Percentiles rank a stretch among this genome's conserved stretches.
phyloP scores from a whole-genome alignment of 805 yeast species.

The Schwanniomyces yamadae region DNA sequence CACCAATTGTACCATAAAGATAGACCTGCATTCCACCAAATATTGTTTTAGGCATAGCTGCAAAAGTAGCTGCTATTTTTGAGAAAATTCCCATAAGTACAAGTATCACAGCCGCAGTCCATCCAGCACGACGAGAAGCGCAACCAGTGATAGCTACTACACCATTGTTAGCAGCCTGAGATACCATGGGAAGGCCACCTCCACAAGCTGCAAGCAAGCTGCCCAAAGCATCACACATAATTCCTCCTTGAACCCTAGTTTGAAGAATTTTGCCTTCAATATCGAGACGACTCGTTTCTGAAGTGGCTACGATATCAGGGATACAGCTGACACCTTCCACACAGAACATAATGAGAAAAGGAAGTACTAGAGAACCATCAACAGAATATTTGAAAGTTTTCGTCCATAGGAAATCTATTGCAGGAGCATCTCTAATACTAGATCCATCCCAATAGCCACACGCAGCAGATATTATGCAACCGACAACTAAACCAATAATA shows the following conservation, averaged over 20 bases:
- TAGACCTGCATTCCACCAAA: constrained; percentile 6
- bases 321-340: constrained; percentile 6
- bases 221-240: constrained; percentile 4
- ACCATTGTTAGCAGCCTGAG: constrained; percentile 5
- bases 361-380: constrained; percentile 5
- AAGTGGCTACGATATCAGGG: constrained; percentile 4
- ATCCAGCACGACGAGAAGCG: constrained; percentile 6
- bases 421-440: constrained; percentile 1
- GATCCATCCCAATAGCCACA: constrained; percentile 4
- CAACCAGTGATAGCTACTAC: constrained; percentile 3
- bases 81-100: constrained; percentile 1
- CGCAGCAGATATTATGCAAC: constrained; percentile 1
- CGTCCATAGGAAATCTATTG: constrained; percentile 3
- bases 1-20: constrained; percentile 5
- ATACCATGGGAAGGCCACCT: constrained; percentile 6
- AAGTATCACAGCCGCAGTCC: constrained; percentile 4
- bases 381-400: constrained; percentile 1
- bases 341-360: constrained; percentile 5
- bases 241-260: constrained; percentile 3
- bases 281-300: constrained; percentile 1
- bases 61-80: constrained; percentile 4
- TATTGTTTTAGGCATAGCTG: constrained; percentile 2
- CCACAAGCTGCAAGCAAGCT: constrained; percentile 3
- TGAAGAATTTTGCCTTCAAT: background rate
- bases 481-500: constrained; percentile 1